Percentiles rank a stretch among this genome's conserved stretches.
Conservation (phyloP, 805 yeast species). For the Pichia occidentalis region DNA sequence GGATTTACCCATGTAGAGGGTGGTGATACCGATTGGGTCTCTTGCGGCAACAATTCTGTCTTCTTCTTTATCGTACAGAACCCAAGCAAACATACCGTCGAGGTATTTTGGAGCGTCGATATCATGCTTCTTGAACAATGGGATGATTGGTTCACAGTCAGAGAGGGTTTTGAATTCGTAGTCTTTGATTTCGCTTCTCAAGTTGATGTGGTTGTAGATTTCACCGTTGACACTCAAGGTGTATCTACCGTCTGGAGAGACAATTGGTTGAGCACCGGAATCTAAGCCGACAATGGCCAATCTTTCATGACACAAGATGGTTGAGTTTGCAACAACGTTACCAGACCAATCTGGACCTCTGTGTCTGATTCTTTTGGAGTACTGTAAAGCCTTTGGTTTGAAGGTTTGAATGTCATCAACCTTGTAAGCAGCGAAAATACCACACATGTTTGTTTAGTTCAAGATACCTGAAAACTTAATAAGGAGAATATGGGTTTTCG, state of each 20-base stretch:
- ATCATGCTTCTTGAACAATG: constrained; percentile 80
- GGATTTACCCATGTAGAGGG: constrained; percentile 89
- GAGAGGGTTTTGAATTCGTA: constrained; percentile 79
- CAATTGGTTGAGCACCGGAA: constrained; percentile 97
- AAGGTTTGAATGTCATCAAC: constrained; percentile 74
- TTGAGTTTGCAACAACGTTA: constrained; percentile 67
- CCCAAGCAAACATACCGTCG: constrained; percentile 99
- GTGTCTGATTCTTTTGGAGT: constrained; percentile 91
- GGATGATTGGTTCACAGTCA: constrained; percentile 98
- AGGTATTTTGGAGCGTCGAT: constrained; percentile 84
- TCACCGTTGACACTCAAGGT: constrained; percentile 93
- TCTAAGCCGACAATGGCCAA: constrained; percentile 96
- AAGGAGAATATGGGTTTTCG: too few relatives aligned
- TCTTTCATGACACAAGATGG: constrained; percentile 91
- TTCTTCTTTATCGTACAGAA: constrained; percentile 70
- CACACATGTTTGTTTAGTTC: constrained; percentile 63
- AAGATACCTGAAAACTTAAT: neutral
- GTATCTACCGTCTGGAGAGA: constrained; percentile 66
- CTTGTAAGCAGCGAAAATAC: constrained; percentile 89
- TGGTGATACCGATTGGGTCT: constrained; percentile 97
- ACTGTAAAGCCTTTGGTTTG: constrained; percentile 82
- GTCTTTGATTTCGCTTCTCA: constrained; percentile 68
- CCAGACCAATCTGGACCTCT: constrained; percentile 99
- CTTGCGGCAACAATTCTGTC: constrained; percentile 95
- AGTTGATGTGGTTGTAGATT: constrained; percentile 90